These are phyloP conservation scores for Coffea humblotiana DNA, from an alignment of 305 asterid genomes.

Conservation along the genomic window DNA sequence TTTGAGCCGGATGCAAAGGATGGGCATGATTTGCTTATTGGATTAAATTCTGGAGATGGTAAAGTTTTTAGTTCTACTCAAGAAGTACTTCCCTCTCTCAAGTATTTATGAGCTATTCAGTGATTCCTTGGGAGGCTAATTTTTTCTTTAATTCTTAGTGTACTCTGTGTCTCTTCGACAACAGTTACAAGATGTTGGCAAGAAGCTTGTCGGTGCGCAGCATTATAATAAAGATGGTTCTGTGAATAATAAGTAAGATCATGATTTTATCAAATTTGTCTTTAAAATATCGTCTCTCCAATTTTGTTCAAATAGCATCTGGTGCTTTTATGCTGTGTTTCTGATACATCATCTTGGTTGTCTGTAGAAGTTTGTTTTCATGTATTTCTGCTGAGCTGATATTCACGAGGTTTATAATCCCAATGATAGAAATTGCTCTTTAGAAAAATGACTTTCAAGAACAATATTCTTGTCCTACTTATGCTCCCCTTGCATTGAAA, in stretches of 20 bases:
- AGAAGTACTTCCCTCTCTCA: conserved; percentile 15
- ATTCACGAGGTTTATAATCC: neutral
- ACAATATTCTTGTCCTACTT: neutral
- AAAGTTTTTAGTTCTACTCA: conserved; percentile 21
- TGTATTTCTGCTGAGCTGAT: neutral
- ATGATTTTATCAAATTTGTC: conserved; percentile 5
- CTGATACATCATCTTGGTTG: neutral
- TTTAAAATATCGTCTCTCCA: neutral
- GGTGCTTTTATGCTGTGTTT: neutral
- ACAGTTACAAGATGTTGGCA: conserved; percentile 95
- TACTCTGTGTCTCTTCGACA: conserved; percentile 90
- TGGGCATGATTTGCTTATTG: conserved; percentile 97
- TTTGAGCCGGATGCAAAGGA: conserved; percentile 97
- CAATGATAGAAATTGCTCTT: neutral
- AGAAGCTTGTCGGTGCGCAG: conserved; percentile 96
- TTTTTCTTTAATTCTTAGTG: conserved; percentile 49
- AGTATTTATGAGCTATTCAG: conserved; percentile 4
- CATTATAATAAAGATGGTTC: conserved; percentile 97
- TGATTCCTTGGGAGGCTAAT: neutral
- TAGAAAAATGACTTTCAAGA: neutral
- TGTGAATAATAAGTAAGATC: conserved; percentile 74
- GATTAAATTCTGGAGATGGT: conserved; percentile 96
- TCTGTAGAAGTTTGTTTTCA: neutral
- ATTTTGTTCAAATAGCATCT: neutral
- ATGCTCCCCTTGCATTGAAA: neutral